Evolutionary conservation across 1,139 yeast genomes (phyloP).

Genomic region (Meyerozyma elateridarum): DNA sequence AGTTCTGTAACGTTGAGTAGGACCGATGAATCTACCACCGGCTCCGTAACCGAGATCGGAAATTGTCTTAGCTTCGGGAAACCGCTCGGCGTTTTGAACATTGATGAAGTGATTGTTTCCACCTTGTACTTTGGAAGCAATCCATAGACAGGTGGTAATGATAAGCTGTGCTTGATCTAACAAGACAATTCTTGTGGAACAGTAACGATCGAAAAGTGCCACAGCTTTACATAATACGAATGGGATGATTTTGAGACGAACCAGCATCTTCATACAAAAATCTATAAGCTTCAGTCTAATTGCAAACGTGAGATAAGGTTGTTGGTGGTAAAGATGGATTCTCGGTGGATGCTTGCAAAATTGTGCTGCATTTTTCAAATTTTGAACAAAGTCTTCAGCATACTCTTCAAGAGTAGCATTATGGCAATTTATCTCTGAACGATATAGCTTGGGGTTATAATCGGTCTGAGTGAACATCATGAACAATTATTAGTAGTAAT

Average conservation of each 20-base stretch:
- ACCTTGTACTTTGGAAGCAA: conserved; percentile 60
- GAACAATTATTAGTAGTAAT: conserved; percentile 7
- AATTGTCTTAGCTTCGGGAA: conserved; percentile 30
- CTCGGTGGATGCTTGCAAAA: conserved; percentile 1
- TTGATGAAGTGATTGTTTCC: conserved; percentile 68
- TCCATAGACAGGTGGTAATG: conserved; percentile 63
- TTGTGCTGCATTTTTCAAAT: conserved; percentile 18
- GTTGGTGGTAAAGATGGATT: conserved; percentile 47
- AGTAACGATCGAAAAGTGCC: conserved; percentile 59
- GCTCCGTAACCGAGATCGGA: conserved; percentile 42
- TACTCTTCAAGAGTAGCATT: conserved; percentile 46
- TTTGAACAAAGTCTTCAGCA: conserved; percentile 44
- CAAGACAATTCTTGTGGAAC: conserved; percentile 58
- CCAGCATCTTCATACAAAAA: conserved; percentile 54
- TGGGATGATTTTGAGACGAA: conserved; percentile 53
- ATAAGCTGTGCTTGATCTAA: conserved; percentile 61
- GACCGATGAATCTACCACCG: conserved; percentile 61
- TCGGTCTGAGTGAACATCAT: conserved; percentile 28
- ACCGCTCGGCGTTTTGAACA: conserved; percentile 29
- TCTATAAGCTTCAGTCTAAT: conserved; percentile 51
- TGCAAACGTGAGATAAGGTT: conserved; percentile 54
- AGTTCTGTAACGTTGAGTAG: conserved; percentile 61
- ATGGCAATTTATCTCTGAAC: conserved; percentile 47
- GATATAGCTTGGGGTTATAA: conserved; percentile 48
- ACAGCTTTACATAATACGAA: conserved; percentile 58